Evolutionary conservation across 2,329 filamentous ascomycete genomes (phyloP).

Genomic region (Cytospora leucostoma): DNA sequence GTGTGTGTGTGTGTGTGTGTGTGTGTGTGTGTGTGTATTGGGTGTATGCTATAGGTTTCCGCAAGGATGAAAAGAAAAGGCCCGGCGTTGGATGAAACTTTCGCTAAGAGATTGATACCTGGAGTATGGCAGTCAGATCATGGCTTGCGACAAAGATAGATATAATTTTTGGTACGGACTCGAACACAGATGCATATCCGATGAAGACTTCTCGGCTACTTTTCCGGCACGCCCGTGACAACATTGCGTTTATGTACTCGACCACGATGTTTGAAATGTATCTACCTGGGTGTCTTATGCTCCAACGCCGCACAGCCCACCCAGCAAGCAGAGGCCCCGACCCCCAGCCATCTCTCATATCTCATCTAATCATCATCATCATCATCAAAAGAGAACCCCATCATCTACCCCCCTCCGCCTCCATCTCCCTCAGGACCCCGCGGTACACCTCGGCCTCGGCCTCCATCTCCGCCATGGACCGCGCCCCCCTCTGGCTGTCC

Average conservation of each 20-base stretch:
- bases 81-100: conserved; percentile 28
- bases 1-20: no score
- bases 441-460: conserved; percentile 72
- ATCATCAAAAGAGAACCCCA: background rate
- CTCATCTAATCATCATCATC: conserved; percentile 34
- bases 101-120: background rate
- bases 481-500: conserved; percentile 66
- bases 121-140: background rate
- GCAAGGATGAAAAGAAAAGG: background rate
- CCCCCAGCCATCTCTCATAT: conserved; percentile 39
- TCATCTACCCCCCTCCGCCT: conserved; percentile 29
- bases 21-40: no score
- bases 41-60: background rate
- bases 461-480: conserved; percentile 75
- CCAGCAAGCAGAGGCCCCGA: background rate
- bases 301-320: no score
- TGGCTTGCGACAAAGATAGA: background rate
- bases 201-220: background rate
- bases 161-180: background rate
- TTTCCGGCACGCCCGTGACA: background rate
- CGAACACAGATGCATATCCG: background rate
- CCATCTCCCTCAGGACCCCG: conserved; percentile 48
- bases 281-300: background rate
- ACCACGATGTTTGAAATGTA: background rate
- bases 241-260: background rate